Evolutionary conservation across 768 basidiomycete genomes (phyloP).

Genomic region (Clitopilus hobsonii): DNA sequence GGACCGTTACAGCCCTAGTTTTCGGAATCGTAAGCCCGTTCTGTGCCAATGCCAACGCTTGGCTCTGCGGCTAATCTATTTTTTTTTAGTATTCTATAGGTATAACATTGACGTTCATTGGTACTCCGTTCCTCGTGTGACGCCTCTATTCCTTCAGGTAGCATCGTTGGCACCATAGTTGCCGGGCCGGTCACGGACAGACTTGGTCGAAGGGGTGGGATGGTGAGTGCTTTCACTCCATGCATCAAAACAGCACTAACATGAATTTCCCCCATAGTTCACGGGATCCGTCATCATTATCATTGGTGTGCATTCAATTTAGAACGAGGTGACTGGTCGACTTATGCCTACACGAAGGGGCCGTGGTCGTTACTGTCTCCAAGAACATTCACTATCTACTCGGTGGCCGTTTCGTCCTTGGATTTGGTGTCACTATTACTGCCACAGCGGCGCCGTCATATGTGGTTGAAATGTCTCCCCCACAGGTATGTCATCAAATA

Average conservation of each 20-base stretch:
- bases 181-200: constrained; percentile 38
- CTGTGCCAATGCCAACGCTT: background rate
- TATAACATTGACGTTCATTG: constrained; percentile 3
- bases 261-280: constrained; percentile 19
- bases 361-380: constrained; percentile 41
- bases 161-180: constrained; percentile 31
- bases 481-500: constrained; percentile 27
- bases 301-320: constrained; percentile 19
- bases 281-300: constrained; percentile 35
- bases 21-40: constrained; percentile 34
- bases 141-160: constrained; percentile 14
- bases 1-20: constrained; percentile 37
- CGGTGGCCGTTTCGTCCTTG: constrained; percentile 47
- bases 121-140: background rate
- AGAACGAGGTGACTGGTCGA: too few species aligned
- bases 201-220: constrained; percentile 39
- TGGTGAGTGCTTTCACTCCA: constrained; percentile 23
- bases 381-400: constrained; percentile 42
- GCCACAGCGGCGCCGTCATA: constrained; percentile 43
- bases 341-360: constrained; percentile 25
- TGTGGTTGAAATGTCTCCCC: constrained; percentile 55
- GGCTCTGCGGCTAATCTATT: too few species aligned
- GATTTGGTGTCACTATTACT: constrained; percentile 46
- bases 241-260: background rate
- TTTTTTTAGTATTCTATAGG: constrained; percentile 36